These are phyloP conservation scores for Trichosporon sp. DNA, from an alignment of 1,284 basidiomycete genomes.

Conservation along the genomic window DNA sequence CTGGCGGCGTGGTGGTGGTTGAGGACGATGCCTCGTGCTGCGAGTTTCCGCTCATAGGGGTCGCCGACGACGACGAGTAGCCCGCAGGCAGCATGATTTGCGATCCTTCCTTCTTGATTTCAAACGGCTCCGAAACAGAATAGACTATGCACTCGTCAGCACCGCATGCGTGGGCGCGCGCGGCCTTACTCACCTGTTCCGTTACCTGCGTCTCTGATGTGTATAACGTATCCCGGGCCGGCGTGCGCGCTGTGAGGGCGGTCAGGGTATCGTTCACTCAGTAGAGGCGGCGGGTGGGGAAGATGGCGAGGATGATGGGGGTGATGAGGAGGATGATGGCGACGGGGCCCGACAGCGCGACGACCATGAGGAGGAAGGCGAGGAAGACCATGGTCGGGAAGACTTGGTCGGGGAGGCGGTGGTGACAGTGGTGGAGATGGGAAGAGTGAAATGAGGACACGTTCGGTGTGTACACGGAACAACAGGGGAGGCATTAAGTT, in stretches of 20 bases:
- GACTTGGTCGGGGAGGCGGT: too few relatives aligned
- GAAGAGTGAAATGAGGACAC: not conserved
- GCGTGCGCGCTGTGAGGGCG: not conserved
- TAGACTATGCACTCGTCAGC: conserved; percentile 9
- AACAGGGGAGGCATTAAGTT: not conserved
- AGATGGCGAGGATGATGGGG: conserved; percentile 1
- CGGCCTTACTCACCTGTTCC: not conserved
- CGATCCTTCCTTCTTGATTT: conserved; percentile 15
- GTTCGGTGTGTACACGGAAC: not conserved
- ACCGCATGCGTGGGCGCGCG: not conserved
- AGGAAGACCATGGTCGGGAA: not conserved
- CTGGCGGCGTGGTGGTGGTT: not conserved
- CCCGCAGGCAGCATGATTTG: conserved; percentile 8
- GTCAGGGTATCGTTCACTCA: not conserved
- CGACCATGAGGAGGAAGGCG: conserved; percentile 1
- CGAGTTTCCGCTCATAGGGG: not conserved
- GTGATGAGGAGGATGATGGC: conserved; percentile 5
- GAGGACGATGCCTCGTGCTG: not conserved
- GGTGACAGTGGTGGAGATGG: not conserved
- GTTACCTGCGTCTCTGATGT: not conserved
- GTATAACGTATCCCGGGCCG: not conserved
- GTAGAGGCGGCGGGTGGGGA: not conserved
- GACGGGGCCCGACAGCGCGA: not conserved
- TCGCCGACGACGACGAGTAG: not conserved
- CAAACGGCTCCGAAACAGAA: conserved; percentile 13